These are phyloP conservation scores for Erythrophleum fordii DNA, from an alignment of 306 rosid genomes.

Conservation along the genomic window DNA sequence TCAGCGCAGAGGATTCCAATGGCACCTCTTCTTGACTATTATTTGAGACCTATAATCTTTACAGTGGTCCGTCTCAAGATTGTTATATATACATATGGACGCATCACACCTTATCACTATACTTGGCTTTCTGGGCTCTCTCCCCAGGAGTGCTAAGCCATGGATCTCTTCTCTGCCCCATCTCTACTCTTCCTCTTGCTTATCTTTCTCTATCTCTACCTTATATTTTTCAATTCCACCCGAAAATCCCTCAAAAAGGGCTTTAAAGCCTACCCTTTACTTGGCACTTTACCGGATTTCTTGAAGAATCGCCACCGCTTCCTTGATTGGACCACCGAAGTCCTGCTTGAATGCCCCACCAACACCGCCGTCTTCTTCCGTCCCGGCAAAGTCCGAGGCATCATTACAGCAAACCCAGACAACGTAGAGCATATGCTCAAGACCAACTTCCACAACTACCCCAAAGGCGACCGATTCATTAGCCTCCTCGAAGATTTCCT, in stretches of 20 bases:
- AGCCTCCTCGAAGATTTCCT: slow-evolving; percentile 54
- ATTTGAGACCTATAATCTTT: too few relatives aligned
- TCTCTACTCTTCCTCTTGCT: slow-evolving; percentile 23
- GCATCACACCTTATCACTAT: background rate
- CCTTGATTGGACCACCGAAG: slow-evolving; percentile 63
- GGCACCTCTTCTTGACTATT: too few relatives aligned
- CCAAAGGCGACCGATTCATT: slow-evolving; percentile 61
- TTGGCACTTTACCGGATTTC: slow-evolving; percentile 62
- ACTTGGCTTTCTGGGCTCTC: background rate
- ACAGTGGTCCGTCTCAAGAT: too few relatives aligned
- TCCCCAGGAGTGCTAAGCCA: background rate
- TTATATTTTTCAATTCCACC: background rate
- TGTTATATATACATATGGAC: background rate
- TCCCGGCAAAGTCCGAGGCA: slow-evolving; percentile 43
- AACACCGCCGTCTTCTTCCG: slow-evolving; percentile 54
- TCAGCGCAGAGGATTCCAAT: too few relatives aligned
- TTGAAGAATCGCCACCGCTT: slow-evolving; percentile 60
- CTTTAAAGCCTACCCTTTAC: slow-evolving; percentile 54
- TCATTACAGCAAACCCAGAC: slow-evolving; percentile 65
- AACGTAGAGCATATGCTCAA: slow-evolving; percentile 71
- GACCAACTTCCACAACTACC: slow-evolving; percentile 71
- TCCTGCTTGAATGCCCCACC: slow-evolving; percentile 50
- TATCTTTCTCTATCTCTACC: slow-evolving; percentile 35
- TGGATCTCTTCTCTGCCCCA: background rate
- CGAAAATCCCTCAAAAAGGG: slow-evolving; percentile 38